Percentiles rank a stretch among this genome's conserved stretches.
Conservation (phyloP, 2,329 filamentous ascomycete genomes). For the Exophiala xenobiotica region DNA sequence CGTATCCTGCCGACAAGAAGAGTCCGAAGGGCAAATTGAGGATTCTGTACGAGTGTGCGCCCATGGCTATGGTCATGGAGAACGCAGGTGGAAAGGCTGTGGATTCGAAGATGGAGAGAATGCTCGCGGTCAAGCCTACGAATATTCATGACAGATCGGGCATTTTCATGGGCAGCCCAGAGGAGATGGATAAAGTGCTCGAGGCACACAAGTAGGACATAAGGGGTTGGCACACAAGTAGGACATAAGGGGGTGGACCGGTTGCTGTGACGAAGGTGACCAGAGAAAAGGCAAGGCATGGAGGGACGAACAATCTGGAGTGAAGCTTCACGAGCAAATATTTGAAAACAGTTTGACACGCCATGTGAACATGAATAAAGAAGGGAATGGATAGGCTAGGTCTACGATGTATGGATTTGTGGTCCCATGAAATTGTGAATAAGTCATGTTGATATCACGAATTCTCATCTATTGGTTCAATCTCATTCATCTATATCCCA, state of each 20-base stretch:
- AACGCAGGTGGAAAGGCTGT: constrained; percentile 94
- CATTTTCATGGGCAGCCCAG: constrained; percentile 92
- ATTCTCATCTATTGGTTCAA: too few species aligned
- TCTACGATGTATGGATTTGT: background rate
- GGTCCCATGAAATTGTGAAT: background rate
- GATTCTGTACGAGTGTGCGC: constrained; percentile 96
- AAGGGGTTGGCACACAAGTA: too few species aligned
- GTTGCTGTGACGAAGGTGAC: too few species aligned
- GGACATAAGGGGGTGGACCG: too few species aligned
- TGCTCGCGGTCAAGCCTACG: constrained; percentile 85
- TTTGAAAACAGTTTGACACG: too few species aligned
- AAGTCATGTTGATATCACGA: too few species aligned
- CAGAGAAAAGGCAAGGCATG: too few species aligned
- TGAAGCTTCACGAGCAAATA: too few species aligned
- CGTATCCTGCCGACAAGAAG: constrained; percentile 97
- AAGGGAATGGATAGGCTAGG: background rate
- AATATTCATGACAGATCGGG: constrained; percentile 93
- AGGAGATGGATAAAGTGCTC: constrained; percentile 96
- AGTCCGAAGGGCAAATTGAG: constrained; percentile 96
- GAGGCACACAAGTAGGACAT: constrained; percentile 62
- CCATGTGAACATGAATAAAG: background rate
- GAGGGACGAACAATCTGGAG: too few species aligned
- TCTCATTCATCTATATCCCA: too few species aligned
- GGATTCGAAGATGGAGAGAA: constrained; percentile 84
- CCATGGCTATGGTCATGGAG: constrained; percentile 98